Evolutionary conservation across 805 yeast species (phyloP), one percentile per base, ranked within the genome.

Genomic region (Cyberlindnera americana): DNA sequence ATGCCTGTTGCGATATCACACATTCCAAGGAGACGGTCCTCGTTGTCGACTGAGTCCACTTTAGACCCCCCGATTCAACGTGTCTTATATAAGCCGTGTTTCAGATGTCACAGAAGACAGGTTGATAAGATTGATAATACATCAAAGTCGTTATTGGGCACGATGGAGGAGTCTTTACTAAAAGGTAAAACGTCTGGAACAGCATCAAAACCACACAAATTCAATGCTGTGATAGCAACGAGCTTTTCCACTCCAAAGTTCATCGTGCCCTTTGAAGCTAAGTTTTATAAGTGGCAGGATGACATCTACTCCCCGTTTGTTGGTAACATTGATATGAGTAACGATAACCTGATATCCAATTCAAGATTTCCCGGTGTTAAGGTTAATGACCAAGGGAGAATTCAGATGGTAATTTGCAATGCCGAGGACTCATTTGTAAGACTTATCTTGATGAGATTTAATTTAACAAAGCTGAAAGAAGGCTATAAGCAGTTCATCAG

Each of bases 371-470:
- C 46, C 3, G 68, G 24, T 49, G 38, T 39, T 17, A 43, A 19
- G 24, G 60, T 17, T 61, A 64, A 12, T 18, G 44, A 32, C 12
- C 42, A 35, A 13, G 66, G 66, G 1, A 48, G 48, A 9, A 41
- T 64, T 1, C 65, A 62, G 38, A 25, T 64, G 10, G 46, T 60
- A 8, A 52, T 61, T 11, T 59, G 48, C 40, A 63, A 62, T 45
- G 51, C 50, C 28, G 61, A 61, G 39, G 49, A 48, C 23, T 56
- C 56, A 9, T 45, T 57, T 5, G 47, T 53, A 11, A 48, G 56
- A 3, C 37, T 56, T 15, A 43, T 61, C 7, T 26, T 57, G 25
- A 35, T 62, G 19, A 53, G 58, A 11, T 62, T 54, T 35, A 54
- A 61, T 30, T 35, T 61, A 8, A 25, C 53, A 3, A 42, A 26